Base-by-base conservation (phyloP, 2,329 filamentous ascomycete species). In the Arthroderma sp. region DNA sequence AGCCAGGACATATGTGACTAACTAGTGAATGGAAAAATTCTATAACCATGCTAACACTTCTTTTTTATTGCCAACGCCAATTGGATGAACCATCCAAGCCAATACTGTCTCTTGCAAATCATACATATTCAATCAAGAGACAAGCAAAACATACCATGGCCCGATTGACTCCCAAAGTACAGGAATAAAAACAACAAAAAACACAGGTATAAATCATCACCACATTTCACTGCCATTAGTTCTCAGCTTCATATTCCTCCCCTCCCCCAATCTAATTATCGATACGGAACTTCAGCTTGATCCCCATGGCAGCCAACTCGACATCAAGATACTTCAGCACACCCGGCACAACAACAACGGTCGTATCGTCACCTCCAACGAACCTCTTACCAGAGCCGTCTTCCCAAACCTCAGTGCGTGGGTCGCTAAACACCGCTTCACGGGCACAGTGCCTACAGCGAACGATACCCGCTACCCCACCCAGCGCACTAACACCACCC, bases 241-340 rank as follows among this genome's bases (percentile, higher is more conserved):
- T 36, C 27, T 28, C n/a, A 28, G 6, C 6, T 29, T 36, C 22
- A 10, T 31, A 3, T 6, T 6, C 31, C 27, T 7, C 11, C 10
- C n/a, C 38, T 6, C 15, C 3, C 15, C 15, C 15, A 22, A 22
- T 33, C 36, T 46, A 66, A 53, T 67, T 65, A 50, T 71, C 69
- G 38, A 96, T 83, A 63, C 82, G 82, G 61, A 94, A 96, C 72
- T 86, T 94, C 68, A 98, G 77, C 68, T 87, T 83, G 44, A 98
- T 82, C 43, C 91, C 91, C 91, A 98, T 98, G 45, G 87, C 87
- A 32, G 88, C 86, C 56, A 98, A 69, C 66, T 98, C 91, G 15
- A 94, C 88, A 66, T 98, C 91, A 53, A 98, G 68, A 69, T 83
- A 96, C 66, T 85, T 86, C 63, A 98, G 68, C 44, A 94, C 91